Conservation (phyloP, 306 rosid species). For the Quercus cerris region DNA sequence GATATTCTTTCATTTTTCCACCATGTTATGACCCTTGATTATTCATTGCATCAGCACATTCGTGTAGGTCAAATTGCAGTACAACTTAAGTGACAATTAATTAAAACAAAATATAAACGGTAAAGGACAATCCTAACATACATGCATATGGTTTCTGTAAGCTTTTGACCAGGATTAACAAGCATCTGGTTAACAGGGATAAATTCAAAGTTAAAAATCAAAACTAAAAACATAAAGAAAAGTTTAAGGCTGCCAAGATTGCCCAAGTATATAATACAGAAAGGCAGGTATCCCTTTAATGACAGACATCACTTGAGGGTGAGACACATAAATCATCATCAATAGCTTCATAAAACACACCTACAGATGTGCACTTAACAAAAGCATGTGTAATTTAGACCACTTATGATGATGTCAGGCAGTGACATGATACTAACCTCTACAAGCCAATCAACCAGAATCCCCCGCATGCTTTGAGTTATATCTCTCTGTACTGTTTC, state of each 20-base stretch:
- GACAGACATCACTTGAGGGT: neutral
- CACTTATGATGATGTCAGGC: neutral
- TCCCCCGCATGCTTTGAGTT: constrained; percentile 81
- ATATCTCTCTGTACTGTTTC: constrained; percentile 71
- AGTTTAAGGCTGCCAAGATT: neutral
- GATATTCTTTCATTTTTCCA: neutral
- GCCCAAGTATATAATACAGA: neutral
- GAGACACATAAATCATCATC: neutral
- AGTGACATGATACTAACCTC: constrained; percentile 59
- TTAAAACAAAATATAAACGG: neutral
- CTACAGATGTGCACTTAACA: neutral
- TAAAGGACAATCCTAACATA: neutral
- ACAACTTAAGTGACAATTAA: neutral
- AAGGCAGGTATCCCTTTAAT: neutral
- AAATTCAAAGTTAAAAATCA: neutral
- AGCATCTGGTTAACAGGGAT: neutral
- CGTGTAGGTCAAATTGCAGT: neutral
- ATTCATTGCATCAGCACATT: neutral
- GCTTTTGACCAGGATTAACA: neutral
- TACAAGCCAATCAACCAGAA: constrained; percentile 94
- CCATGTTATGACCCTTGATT: neutral
- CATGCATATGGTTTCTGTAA: neutral
- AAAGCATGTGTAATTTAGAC: neutral
- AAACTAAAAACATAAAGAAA: neutral
- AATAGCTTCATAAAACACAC: constrained; percentile 5